These are phyloP conservation scores for Arthromyces matolae DNA, from an alignment of 768 basidiomycete species.

Conservation along the genomic window DNA sequence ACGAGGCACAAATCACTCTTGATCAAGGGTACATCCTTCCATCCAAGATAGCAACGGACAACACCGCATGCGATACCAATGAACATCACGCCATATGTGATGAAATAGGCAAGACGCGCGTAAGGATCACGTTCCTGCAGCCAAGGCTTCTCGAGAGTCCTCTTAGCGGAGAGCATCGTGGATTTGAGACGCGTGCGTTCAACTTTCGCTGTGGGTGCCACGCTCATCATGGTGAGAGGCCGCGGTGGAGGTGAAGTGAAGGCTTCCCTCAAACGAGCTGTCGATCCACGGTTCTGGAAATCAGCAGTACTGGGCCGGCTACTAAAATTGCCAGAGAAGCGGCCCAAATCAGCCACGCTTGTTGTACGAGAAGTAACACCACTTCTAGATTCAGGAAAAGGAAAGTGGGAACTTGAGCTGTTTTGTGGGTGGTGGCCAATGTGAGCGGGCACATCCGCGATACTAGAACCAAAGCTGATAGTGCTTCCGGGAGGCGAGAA, in stretches of 20 bases:
- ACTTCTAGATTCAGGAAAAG: slow-evolving; percentile 35
- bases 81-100: slow-evolving; percentile 59
- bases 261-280: slow-evolving; percentile 45
- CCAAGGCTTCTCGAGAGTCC: slow-evolving; percentile 62
- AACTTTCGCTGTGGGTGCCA: slow-evolving; percentile 40
- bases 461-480: slow-evolving; percentile 37
- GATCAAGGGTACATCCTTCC: slow-evolving; percentile 45
- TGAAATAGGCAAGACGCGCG: slow-evolving; percentile 50
- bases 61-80: slow-evolving; percentile 54
- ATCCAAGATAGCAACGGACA: slow-evolving; percentile 55
- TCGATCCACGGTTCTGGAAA: slow-evolving; percentile 28
- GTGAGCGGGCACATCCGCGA: slow-evolving; percentile 25
- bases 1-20: slow-evolving; percentile 57
- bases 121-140: slow-evolving; percentile 51
- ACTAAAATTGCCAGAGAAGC: slow-evolving; percentile 34
- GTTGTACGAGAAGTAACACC: slow-evolving; percentile 35
- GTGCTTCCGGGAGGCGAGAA: slow-evolving; percentile 52
- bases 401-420: slow-evolving; percentile 22
- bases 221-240: slow-evolving; percentile 52
- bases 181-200: slow-evolving; percentile 46
- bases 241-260: slow-evolving; percentile 59
- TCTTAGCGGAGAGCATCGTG: slow-evolving; percentile 39
- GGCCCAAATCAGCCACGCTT: slow-evolving; percentile 41
- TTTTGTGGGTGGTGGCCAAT: slow-evolving; percentile 19
- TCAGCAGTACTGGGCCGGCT: slow-evolving; percentile 34